Percentiles rank a stretch among this genome's conserved stretches.
These are phyloP conservation scores for Podosphaera xanthii DNA, from an alignment of 2,329 filamentous ascomycete species.

Conservation along the genomic window DNA sequence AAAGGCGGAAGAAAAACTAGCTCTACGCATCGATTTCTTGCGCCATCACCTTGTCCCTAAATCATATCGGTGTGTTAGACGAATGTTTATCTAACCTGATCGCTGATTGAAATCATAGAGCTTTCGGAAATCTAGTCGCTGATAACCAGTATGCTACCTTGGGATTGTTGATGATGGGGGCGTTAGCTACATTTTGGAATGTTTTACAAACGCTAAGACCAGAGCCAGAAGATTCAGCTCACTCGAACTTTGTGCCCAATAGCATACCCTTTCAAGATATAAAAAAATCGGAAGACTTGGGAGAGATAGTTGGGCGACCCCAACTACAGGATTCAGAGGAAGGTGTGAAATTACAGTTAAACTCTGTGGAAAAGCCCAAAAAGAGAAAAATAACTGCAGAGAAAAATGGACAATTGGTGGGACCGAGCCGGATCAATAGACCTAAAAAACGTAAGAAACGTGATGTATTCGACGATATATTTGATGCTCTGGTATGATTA, in stretches of 20 bases:
- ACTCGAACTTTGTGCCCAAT: not conserved
- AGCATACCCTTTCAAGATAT: not conserved
- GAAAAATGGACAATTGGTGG: not conserved
- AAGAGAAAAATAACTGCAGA: not conserved
- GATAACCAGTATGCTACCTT: constrained; percentile 52
- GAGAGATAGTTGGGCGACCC: not conserved
- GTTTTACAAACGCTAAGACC: constrained; percentile 18
- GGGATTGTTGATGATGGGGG: constrained; percentile 43
- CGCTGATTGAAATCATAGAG: constrained; percentile 17
- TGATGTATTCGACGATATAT: constrained; percentile 54
- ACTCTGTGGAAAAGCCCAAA: not conserved
- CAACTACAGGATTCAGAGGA: not conserved
- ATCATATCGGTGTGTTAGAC: constrained; percentile 22
- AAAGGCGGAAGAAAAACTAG: constrained; percentile 14
- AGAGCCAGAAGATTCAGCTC: constrained; percentile 2
- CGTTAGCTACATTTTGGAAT: constrained; percentile 34
- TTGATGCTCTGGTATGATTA: constrained; percentile 30
- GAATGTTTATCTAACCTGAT: not conserved
- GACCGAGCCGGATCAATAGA: too few relatives aligned
- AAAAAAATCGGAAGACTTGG: not conserved
- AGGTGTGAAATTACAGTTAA: not conserved
- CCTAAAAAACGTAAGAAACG: constrained; percentile 31
- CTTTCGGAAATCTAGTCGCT: constrained; percentile 46
- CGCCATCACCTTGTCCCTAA: constrained; percentile 19
- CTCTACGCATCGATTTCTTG: constrained; percentile 19